These are phyloP conservation scores for Globisporangium radiosum DNA, from an alignment of 352 stramenopile species.

Conservation along the genomic window DNA sequence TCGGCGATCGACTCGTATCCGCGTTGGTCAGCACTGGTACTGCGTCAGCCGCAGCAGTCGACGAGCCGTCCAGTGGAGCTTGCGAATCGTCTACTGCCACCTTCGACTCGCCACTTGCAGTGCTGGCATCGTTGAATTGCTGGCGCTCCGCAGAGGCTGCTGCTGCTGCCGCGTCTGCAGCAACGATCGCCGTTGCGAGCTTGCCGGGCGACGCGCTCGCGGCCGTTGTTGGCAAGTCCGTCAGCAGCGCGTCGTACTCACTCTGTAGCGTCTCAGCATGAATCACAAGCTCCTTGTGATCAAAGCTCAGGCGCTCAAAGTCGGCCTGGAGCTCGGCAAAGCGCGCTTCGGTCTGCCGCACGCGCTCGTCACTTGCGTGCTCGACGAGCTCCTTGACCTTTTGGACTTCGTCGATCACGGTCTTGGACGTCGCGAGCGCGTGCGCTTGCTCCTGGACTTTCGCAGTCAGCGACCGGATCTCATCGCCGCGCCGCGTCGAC, in stretches of 20 bases:
- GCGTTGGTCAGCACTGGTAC: background rate
- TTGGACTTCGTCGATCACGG: constrained; percentile 55
- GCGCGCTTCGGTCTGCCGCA: constrained; percentile 53
- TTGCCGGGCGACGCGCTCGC: constrained; percentile 26
- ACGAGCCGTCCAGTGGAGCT: background rate
- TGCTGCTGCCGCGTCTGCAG: constrained; percentile 17
- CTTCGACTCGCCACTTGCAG: constrained; percentile 5
- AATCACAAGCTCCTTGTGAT: constrained; percentile 77
- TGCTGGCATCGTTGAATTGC: constrained; percentile 18
- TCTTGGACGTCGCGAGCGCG: constrained; percentile 50
- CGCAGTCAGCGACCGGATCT: constrained; percentile 63
- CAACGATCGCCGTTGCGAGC: constrained; percentile 21
- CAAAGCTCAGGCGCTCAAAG: constrained; percentile 73
- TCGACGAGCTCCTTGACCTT: constrained; percentile 63
- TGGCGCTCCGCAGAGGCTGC: background rate
- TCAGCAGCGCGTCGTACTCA: constrained; percentile 55
- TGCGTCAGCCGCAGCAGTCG: background rate
- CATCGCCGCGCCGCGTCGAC: constrained; percentile 61
- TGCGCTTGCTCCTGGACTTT: constrained; percentile 58
- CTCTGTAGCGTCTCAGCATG: constrained; percentile 72
- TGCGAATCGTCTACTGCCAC: too few species aligned
- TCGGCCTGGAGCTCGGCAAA: constrained; percentile 52
- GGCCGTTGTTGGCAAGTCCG: constrained; percentile 39
- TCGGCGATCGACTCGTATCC: background rate
- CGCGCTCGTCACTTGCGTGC: constrained; percentile 56